phyloP scores from a whole-genome alignment of 129 eudicot species.

The Arctium lappa region DNA sequence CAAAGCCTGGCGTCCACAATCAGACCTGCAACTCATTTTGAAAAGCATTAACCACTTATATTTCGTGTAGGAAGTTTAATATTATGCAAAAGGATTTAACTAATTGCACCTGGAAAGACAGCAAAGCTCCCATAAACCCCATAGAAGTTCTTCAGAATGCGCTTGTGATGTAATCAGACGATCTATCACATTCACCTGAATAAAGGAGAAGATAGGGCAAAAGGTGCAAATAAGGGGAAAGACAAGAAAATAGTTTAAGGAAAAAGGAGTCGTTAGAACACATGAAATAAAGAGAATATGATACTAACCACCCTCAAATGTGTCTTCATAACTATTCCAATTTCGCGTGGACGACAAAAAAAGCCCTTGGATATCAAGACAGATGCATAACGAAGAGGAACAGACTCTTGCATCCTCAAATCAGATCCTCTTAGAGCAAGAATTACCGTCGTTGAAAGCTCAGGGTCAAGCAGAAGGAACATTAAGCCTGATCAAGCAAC shows the following conservation, averaged over 20 bases:
- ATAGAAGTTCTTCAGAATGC: constrained; percentile 67
- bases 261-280: constrained; percentile 12
- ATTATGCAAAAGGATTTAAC: constrained; percentile 12
- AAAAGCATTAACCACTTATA: constrained; percentile 14
- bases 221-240: background rate
- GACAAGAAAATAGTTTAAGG: background rate
- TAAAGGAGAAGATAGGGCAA: constrained; percentile 7
- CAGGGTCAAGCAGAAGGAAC: constrained; percentile 81
- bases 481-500: constrained; percentile 54
- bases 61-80: background rate
- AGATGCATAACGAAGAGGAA: constrained; percentile 88
- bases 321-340: constrained; percentile 69
- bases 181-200: constrained; percentile 76
- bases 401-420: constrained; percentile 48
- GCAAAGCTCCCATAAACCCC: constrained; percentile 92
- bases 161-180: constrained; percentile 53
- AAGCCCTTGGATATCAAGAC: constrained; percentile 79
- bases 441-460: constrained; percentile 63
- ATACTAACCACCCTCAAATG: constrained; percentile 82
- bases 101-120: constrained; percentile 68
- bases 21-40: constrained; percentile 53
- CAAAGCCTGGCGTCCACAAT: constrained; percentile 95
- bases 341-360: constrained; percentile 62
- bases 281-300: background rate
- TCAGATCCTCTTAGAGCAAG: constrained; percentile 62